Evolutionary conservation across 441 rosid species (phyloP).

Genomic region (Mallotus repandus): DNA sequence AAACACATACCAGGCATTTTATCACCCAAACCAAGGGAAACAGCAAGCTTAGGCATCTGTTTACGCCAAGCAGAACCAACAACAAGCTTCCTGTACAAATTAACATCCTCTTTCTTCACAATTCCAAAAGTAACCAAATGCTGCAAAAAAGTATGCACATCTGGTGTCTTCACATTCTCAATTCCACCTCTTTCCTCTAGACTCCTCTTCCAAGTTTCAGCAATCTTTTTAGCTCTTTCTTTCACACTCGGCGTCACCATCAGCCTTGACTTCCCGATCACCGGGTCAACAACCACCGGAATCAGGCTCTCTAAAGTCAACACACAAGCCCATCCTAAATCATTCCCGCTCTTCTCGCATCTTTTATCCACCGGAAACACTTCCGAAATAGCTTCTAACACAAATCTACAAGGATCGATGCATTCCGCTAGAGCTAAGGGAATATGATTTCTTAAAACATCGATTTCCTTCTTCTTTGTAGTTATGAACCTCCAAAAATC

Average conservation of each 20-base stretch:
- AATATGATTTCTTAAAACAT: constrained; percentile 56
- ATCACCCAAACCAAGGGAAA: constrained; percentile 86
- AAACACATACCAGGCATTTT: constrained; percentile 77
- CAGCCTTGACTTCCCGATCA: constrained; percentile 70
- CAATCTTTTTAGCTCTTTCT: constrained; percentile 73
- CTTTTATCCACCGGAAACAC: constrained; percentile 92
- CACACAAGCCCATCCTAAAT: constrained; percentile 97
- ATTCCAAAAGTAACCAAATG: constrained; percentile 95
- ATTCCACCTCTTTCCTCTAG: constrained; percentile 89
- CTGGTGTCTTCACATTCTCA: constrained; percentile 93
- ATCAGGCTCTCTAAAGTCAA: constrained; percentile 80
- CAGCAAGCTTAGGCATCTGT: constrained; percentile 98
- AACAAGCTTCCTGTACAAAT: constrained; percentile 82
- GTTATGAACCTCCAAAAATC: constrained; percentile 79
- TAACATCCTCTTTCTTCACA: constrained; percentile 71
- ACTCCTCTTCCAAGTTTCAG: constrained; percentile 90
- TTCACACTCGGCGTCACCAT: constrained; percentile 71
- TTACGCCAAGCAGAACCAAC: constrained; percentile 93
- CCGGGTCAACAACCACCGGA: constrained; percentile 87
- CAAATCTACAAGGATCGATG: constrained; percentile 87
- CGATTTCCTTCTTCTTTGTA: constrained; percentile 80
- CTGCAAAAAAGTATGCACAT: constrained; percentile 95
- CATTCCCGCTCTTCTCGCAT: constrained; percentile 45
- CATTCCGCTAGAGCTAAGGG: constrained; percentile 74
- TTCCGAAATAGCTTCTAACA: constrained; percentile 82